phyloP scores from a whole-genome alignment of 1,139 yeast species.

The Trichomonascaceae sp. region DNA sequence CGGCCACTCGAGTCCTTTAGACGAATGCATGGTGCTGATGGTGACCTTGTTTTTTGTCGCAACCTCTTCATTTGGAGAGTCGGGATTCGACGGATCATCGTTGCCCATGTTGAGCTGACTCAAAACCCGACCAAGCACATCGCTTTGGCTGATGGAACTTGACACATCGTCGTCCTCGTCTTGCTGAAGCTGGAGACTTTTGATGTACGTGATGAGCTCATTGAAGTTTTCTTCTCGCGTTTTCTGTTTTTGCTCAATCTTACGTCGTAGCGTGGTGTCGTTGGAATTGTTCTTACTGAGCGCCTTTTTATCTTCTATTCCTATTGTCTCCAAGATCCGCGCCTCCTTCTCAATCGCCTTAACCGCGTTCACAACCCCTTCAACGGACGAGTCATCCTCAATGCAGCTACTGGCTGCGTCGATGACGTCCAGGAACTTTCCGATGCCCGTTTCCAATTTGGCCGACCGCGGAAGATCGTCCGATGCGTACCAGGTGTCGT shows the following conservation, averaged over 20 bases:
- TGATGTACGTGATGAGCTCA: not conserved
- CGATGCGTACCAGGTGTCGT: too few relatives aligned
- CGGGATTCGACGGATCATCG: slow-evolving; percentile 8
- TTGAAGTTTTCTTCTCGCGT: not conserved
- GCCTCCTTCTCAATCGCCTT: not conserved
- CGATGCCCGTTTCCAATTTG: not conserved
- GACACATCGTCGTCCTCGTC: not conserved
- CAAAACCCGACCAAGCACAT: not conserved
- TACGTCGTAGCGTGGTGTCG: not conserved
- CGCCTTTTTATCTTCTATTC: not conserved
- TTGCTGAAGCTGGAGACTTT: not conserved
- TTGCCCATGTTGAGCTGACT: not conserved
- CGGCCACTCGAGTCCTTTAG: slow-evolving; percentile 95
- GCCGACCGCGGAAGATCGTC: not conserved
- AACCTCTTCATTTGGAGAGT: slow-evolving; percentile 5
- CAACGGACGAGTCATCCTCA: not conserved
- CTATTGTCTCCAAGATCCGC: not conserved
- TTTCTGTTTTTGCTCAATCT: too few relatives aligned
- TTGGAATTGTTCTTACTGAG: not conserved
- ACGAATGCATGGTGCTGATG: slow-evolving; percentile 73
- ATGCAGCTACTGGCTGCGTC: not conserved
- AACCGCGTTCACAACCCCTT: not conserved
- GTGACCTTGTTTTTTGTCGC: slow-evolving; percentile 20
- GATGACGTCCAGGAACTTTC: not conserved
- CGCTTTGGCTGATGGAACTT: not conserved